These are phyloP conservation scores for Trametes elegans DNA, from an alignment of 768 basidiomycete species.

Conservation along the genomic window DNA sequence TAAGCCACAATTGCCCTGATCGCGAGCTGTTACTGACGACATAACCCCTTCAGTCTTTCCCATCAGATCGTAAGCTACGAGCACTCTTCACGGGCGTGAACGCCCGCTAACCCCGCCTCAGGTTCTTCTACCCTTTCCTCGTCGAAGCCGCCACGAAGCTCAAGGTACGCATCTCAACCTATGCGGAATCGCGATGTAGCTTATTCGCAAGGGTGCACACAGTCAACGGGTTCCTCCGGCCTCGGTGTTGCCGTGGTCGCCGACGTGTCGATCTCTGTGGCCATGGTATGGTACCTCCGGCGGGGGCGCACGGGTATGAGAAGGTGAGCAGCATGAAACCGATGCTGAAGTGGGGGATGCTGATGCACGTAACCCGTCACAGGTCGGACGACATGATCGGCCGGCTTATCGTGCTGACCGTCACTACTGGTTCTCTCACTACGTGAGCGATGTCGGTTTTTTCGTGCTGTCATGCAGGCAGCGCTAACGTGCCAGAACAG, in stretches of 20 bases:
- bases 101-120: neutral
- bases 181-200: too few relatives aligned
- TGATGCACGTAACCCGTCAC: neutral
- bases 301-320: neutral
- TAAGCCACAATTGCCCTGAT: neutral
- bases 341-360: neutral
- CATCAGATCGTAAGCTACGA: neutral
- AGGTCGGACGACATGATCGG: conserved; percentile 4
- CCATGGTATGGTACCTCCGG: conserved; percentile 3
- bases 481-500: neutral
- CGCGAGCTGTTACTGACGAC: neutral
- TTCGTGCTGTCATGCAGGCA: neutral
- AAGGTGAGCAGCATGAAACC: neutral
- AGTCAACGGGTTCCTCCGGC: neutral
- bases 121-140: neutral
- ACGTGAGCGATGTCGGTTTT: neutral
- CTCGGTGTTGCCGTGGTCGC: conserved; percentile 3
- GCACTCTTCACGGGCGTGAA: neutral
- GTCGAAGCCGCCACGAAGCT: neutral
- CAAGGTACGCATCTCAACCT: neutral
- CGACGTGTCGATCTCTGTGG: neutral
- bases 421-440: neutral
- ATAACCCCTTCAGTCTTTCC: neutral
- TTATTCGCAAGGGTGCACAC: too few relatives aligned
- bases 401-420: neutral